Evolutionary conservation across 176 grass and related monocot genomes (phyloP), one percentile per base, ranked within the genome.

Genomic region (Dendrocalamus sinicus): DNA sequence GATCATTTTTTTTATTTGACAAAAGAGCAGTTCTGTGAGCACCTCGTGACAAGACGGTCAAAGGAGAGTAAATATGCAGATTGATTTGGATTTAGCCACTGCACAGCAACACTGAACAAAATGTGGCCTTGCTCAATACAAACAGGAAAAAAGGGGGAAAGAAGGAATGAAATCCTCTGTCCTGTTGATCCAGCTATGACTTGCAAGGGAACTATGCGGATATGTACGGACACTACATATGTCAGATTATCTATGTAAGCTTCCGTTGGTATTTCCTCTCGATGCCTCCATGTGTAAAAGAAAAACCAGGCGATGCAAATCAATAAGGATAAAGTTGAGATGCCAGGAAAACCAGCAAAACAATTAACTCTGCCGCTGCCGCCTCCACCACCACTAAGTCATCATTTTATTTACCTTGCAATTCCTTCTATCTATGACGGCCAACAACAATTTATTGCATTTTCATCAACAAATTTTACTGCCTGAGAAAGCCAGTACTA

Each of bases 61-160:
- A 20, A 6, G 6, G 3, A 22, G 6, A 64, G 32, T 11, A 76
- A 74, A 64, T 86, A 90, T 86, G 48, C 73, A 86, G 35, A 82
- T 86, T 86, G 59, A 78, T 16, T 83, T 67, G 5, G 58, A 89
- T 75, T 20, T 48, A 19, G 74, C 89, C 84, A 82, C 88, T 32
- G 63, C 66, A 82, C 65, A 77, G 83, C 55, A 73, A 67, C 73
- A 90, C 73, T 60, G 5, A 73, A 90, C 84, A 90, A 79, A 86
- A 79, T 90, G 84, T 60, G 74, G 57, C 79, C 39, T 57, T 67
- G 84, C 83, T 87, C 67, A 78, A 87, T 83, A 79, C 84, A 87
- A 86, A 79, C 48, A 30, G 51, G 73, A 19, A 37, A 75, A 64
- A 45, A 17, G 47, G 39, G 7, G 17, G 14, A 39, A 41, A 15